Conservation (phyloP, 495 filamentous ascomycete species). For the Endocarpon pusillum region DNA sequence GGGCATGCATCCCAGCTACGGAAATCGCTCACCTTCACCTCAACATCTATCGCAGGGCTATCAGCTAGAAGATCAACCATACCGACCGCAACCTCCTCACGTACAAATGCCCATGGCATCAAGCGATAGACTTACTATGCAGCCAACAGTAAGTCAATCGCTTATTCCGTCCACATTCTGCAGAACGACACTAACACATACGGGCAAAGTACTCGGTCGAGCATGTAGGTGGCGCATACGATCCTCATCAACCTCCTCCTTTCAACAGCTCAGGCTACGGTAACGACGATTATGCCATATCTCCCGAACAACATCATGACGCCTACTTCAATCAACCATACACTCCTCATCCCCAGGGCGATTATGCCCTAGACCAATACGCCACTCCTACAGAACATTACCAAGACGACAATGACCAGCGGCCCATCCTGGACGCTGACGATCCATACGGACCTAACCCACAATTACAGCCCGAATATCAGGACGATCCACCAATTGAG, state of each 20-base stretch:
- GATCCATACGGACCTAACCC: constrained; percentile 43
- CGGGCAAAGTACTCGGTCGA: constrained; percentile 60
- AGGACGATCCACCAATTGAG: constrained; percentile 17
- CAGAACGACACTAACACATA: no score
- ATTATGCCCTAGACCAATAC: constrained; percentile 37
- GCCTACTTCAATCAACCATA: constrained; percentile 74
- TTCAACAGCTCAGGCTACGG: constrained; percentile 25
- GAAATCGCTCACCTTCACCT: constrained; percentile 34
- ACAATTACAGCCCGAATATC: constrained; percentile 24
- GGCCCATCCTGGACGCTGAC: constrained; percentile 41
- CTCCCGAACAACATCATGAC: constrained; percentile 73
- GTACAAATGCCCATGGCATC: constrained; percentile 55
- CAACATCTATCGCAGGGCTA: constrained; percentile 47
- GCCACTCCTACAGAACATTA: constrained; percentile 26
- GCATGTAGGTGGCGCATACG: constrained; percentile 52
- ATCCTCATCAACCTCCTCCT: constrained; percentile 38
- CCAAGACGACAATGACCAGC: constrained; percentile 39
- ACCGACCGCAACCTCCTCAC: constrained; percentile 27
- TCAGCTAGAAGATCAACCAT: constrained; percentile 53
- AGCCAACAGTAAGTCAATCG: constrained; percentile 46
- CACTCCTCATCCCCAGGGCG: constrained; percentile 40
- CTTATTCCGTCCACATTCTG: no score
- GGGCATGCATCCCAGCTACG: constrained; percentile 36
- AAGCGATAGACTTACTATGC: constrained; percentile 48
- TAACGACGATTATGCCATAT: constrained; percentile 49